A percentile compares a stretch with the other conserved stretches of the same genome.
Conservation (phyloP, 345 rosid species). For the Salix arbutifolia region DNA sequence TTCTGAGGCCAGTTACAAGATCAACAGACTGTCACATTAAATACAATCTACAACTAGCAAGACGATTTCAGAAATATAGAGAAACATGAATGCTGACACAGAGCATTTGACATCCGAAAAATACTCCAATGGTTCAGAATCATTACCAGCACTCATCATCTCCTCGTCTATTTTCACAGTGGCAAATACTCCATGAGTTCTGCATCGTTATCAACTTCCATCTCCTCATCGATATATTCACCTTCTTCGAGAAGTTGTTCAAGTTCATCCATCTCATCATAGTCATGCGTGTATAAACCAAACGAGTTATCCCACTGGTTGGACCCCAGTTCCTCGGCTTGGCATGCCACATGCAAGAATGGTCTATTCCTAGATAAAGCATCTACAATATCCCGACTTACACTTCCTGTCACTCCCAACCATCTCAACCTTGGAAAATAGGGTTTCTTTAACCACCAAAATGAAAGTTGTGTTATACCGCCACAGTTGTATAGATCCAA, state of each 20-base stretch:
- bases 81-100: background rate
- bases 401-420: slow-evolving; percentile 80
- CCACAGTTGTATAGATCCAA: slow-evolving; percentile 76
- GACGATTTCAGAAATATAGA: background rate
- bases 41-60: background rate
- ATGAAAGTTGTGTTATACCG: slow-evolving; percentile 69
- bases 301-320: slow-evolving; percentile 58
- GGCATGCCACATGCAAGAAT: slow-evolving; percentile 56
- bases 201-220: slow-evolving; percentile 24
- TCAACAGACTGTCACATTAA: background rate
- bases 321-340: slow-evolving; percentile 70
- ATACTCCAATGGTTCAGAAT: slow-evolving; percentile 5
- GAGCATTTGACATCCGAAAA: background rate
- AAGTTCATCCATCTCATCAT: slow-evolving; percentile 50
- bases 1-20: background rate
- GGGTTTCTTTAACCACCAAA: slow-evolving; percentile 79
- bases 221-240: slow-evolving; percentile 32
- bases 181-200: background rate
- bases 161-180: slow-evolving; percentile 28
- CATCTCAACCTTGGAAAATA: slow-evolving; percentile 83
- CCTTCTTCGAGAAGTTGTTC: slow-evolving; percentile 42
- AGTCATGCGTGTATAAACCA: slow-evolving; percentile 40
- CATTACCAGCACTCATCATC: slow-evolving; percentile 30
- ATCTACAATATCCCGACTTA: slow-evolving; percentile 71
- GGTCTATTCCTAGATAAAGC: slow-evolving; percentile 77